A percentile compares a stretch with the other conserved stretches of the same genome.
Evolutionary conservation across 192 early-diverging fungal species (phyloP).

Genomic region (Rhizoclosmatium globosum): DNA sequence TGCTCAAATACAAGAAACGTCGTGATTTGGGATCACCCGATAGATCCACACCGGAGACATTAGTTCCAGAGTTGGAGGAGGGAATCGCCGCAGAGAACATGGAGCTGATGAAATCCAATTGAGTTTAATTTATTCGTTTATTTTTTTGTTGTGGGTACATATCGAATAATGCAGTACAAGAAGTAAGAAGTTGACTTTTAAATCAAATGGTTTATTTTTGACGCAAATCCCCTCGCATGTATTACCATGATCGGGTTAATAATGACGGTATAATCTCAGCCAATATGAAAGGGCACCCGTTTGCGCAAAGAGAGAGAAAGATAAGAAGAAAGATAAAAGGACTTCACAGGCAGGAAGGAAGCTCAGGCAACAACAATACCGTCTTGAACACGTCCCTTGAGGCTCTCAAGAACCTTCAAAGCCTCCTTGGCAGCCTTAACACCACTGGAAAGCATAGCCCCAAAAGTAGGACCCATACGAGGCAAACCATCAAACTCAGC

Average conservation of each 20-base stretch:
- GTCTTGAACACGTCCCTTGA: slow-evolving; percentile 33
- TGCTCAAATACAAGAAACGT: no score
- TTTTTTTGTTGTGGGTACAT: neutral
- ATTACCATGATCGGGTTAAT: neutral
- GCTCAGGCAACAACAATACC: slow-evolving; percentile 28
- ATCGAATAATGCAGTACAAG: no score
- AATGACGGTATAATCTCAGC: slow-evolving; percentile 3
- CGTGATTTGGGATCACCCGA: no score
- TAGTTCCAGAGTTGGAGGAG: no score
- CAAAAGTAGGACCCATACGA: slow-evolving; percentile 72
- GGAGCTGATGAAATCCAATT: no score
- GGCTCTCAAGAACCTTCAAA: slow-evolving; percentile 37
- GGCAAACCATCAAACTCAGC: slow-evolving; percentile 72
- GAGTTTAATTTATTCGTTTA: neutral
- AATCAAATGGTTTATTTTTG: no score
- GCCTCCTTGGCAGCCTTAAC: slow-evolving; percentile 74
- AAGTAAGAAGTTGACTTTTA: no score
- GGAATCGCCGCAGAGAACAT: no score
- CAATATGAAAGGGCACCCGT: neutral
- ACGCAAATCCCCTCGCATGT: neutral
- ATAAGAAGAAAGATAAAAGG: neutral
- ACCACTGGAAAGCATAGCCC: slow-evolving; percentile 73
- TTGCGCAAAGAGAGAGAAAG: neutral
- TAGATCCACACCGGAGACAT: no score
- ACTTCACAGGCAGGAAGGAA: neutral